Percentiles rank a stretch among this genome's conserved stretches.
Conservation (phyloP, 2,329 filamentous ascomycete genomes). For the Pseudogymnoascus sp. region DNA sequence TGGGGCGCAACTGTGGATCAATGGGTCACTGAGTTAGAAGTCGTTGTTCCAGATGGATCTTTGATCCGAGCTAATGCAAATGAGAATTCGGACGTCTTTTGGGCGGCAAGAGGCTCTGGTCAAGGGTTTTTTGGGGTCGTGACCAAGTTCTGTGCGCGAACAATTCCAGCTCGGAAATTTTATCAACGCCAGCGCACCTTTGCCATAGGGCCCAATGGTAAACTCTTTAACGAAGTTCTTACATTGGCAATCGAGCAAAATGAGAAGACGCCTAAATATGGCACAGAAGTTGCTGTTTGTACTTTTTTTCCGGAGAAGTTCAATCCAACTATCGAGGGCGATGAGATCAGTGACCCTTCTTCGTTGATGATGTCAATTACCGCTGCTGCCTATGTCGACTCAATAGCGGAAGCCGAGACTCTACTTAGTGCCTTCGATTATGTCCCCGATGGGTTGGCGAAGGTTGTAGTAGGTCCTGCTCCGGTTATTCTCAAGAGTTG, state of each 20-base stretch:
- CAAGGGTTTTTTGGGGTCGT: constrained; percentile 24
- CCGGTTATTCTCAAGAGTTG: constrained; percentile 2
- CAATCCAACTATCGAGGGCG: not conserved
- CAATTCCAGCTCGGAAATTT: constrained; percentile 11
- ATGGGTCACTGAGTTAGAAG: no score
- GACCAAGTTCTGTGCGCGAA: constrained; percentile 17
- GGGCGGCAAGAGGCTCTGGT: constrained; percentile 31
- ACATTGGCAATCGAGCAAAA: constrained; percentile 11
- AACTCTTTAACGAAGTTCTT: constrained; percentile 11
- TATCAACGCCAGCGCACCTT: no score
- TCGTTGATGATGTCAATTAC: not conserved
- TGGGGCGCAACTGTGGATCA: no score
- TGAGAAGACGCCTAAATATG: constrained; percentile 10
- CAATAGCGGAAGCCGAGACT: constrained; percentile 8
- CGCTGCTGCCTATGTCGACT: constrained; percentile 8
- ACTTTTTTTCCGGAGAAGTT: constrained; percentile 9
- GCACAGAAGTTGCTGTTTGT: constrained; percentile 8
- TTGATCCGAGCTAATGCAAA: constrained; percentile 18
- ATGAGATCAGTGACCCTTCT: not conserved
- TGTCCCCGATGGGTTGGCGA: constrained; percentile 1
- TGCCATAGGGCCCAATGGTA: no score
- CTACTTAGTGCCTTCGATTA: constrained; percentile 9
- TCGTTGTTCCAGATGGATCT: no score
- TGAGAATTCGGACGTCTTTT: constrained; percentile 30
- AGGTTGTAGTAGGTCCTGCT: not conserved